These are phyloP conservation scores for Grosmannia serpens DNA, from an alignment of 2,329 filamentous ascomycete species.

Conservation along the genomic window DNA sequence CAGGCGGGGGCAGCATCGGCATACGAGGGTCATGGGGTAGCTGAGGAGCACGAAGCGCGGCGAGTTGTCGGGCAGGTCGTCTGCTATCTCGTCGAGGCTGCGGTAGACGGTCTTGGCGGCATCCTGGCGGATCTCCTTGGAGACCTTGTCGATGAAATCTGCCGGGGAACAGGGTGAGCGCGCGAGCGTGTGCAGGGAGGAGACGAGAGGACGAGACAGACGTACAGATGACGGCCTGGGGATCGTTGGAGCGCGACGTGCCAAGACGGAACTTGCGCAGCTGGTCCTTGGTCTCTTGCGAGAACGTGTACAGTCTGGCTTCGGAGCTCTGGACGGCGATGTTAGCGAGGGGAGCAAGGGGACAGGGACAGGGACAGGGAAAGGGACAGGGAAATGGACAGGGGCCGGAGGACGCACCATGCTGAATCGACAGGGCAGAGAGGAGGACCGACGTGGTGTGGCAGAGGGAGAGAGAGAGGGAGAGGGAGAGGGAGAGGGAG, in stretches of 20 bases:
- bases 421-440: not conserved
- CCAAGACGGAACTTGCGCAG: slow-evolving; percentile 89
- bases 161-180: not conserved
- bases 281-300: slow-evolving; percentile 75
- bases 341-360: not conserved
- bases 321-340: slow-evolving; percentile 50
- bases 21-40: slow-evolving; percentile 78
- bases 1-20: not conserved
- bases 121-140: slow-evolving; percentile 77
- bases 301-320: slow-evolving; percentile 85
- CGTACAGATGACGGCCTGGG: slow-evolving; percentile 92
- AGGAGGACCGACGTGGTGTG: not conserved
- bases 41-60: slow-evolving; percentile 84
- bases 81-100: slow-evolving; percentile 66
- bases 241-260: slow-evolving; percentile 74
- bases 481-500: too few species aligned
- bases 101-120: slow-evolving; percentile 69
- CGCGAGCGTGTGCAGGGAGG: not conserved
- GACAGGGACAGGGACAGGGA: not conserved
- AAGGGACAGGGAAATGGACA: not conserved
- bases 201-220: slow-evolving; percentile 12
- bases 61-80: slow-evolving; percentile 85
- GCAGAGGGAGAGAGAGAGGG: too few species aligned
- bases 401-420: not conserved
- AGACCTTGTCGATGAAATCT: slow-evolving; percentile 78